These are phyloP conservation scores for Trichoderma hamatum DNA, from an alignment of 2,329 filamentous ascomycete genomes.

Conservation along the genomic window DNA sequence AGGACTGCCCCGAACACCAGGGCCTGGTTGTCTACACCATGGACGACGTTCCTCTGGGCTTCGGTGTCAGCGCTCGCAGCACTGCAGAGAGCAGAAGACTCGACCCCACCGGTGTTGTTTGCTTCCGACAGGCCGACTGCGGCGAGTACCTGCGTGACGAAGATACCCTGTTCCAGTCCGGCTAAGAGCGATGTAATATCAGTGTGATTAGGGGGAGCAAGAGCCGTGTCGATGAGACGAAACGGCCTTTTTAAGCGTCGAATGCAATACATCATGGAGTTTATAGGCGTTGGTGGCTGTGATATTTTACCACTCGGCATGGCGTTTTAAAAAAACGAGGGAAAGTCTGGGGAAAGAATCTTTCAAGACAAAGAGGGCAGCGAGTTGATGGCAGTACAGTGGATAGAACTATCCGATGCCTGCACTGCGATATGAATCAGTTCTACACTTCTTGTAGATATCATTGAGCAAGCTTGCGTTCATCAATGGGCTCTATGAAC, in stretches of 20 bases:
- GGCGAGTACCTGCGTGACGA: slow-evolving; percentile 93
- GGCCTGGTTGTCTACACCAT: slow-evolving; percentile 89
- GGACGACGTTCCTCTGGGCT: slow-evolving; percentile 92
- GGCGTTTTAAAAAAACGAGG: slow-evolving; percentile 4
- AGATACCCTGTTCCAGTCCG: slow-evolving; percentile 64
- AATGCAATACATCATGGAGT: slow-evolving; percentile 9
- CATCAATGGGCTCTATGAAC: background rate
- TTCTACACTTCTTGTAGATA: slow-evolving; percentile 16
- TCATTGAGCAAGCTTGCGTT: slow-evolving; percentile 16
- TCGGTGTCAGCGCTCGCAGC: slow-evolving; percentile 81
- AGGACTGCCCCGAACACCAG: slow-evolving; percentile 91
- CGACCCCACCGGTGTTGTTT: slow-evolving; percentile 87
- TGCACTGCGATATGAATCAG: background rate
- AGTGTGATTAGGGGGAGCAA: background rate
- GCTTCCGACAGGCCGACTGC: slow-evolving; percentile 90
- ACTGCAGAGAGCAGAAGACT: slow-evolving; percentile 81
- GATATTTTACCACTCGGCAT: slow-evolving; percentile 14
- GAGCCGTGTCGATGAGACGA: background rate
- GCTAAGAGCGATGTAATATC: slow-evolving; percentile 39
- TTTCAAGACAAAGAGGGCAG: background rate
- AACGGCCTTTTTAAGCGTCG: background rate
- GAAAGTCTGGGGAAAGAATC: background rate
- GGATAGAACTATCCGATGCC: background rate
- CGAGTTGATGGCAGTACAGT: background rate
- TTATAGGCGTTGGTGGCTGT: slow-evolving; percentile 19